Evolutionary conservation across 164 flowering plant genomes (phyloP).

Genomic region (Platanus orientalis): DNA sequence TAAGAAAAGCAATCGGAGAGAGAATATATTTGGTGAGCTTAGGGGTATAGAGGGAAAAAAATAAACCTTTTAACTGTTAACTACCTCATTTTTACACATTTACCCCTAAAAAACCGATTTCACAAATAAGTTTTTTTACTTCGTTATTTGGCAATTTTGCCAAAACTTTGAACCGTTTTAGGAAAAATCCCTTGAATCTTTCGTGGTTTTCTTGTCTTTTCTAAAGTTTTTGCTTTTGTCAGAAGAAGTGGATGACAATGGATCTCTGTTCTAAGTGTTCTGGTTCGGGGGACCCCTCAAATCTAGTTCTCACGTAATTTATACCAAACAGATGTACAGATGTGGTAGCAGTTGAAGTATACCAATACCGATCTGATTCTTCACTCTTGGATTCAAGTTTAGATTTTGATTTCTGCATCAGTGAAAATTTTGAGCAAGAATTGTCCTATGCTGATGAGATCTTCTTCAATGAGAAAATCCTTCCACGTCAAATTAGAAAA

Average conservation of each 20-base stretch:
- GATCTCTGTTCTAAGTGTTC: constrained; percentile 55
- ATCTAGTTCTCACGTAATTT: constrained; percentile 75
- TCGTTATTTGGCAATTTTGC: too few relatives aligned
- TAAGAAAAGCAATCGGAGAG: too few relatives aligned
- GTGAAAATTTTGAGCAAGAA: constrained; percentile 28
- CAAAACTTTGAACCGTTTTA: too few relatives aligned
- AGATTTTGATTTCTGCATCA: constrained; percentile 59
- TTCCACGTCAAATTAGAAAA: constrained; percentile 44
- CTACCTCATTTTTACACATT: too few relatives aligned
- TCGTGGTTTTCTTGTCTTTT: too few relatives aligned
- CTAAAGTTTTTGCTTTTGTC: background rate
- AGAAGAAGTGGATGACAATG: constrained; percentile 35
- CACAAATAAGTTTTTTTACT: too few relatives aligned
- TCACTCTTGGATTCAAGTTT: constrained; percentile 30
- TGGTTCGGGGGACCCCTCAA: constrained; percentile 47
- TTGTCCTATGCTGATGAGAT: constrained; percentile 62
- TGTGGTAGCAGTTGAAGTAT: constrained; percentile 14
- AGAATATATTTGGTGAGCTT: too few relatives aligned
- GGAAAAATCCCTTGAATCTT: too few relatives aligned
- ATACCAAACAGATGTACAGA: constrained; percentile 33
- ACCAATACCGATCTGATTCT: constrained; percentile 25
- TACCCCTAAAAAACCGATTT: too few relatives aligned
- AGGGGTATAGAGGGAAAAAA: too few relatives aligned
- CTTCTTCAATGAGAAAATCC: constrained; percentile 67
- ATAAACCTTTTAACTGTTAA: too few relatives aligned